Conservation (phyloP, 306 rosid species). For the Cucumis cinereus region DNA sequence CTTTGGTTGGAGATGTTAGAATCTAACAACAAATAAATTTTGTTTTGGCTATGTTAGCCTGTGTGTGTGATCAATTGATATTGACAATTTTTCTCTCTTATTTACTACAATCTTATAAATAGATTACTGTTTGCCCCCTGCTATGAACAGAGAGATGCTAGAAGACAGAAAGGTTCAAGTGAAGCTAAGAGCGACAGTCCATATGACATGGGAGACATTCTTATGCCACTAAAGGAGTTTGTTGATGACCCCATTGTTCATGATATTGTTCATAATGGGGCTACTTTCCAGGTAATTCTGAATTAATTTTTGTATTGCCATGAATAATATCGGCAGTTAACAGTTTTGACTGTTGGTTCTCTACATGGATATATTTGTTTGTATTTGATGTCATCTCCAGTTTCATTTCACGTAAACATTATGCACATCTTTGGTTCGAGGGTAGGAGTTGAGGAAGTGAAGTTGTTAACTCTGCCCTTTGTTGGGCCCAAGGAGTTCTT, state of each 20-base stretch:
- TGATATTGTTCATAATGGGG: constrained; percentile 88
- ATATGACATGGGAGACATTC: constrained; percentile 57
- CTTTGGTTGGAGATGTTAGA: background rate
- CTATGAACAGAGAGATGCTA: constrained; percentile 55
- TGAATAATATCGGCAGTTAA: background rate
- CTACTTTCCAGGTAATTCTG: constrained; percentile 78
- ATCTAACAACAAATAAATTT: background rate
- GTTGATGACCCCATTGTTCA: constrained; percentile 53
- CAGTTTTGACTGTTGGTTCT: background rate
- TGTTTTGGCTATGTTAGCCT: background rate
- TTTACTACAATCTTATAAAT: background rate
- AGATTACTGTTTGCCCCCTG: background rate
- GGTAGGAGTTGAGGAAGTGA: too few species aligned
- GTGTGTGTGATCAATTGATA: background rate
- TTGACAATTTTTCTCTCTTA: background rate
- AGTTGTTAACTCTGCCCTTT: too few species aligned
- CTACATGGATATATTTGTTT: background rate
- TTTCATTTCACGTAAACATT: background rate
- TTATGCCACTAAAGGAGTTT: constrained; percentile 77
- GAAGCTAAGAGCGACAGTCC: constrained; percentile 26
- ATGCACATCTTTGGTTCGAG: too few species aligned
- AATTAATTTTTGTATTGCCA: background rate
- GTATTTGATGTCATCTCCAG: background rate
- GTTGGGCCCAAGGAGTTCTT: too few species aligned
- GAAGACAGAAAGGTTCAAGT: constrained; percentile 24